Evolutionary conservation across 345 rosid species (phyloP), one percentile per base, ranked within the genome.

Genomic region (Salix arbutifolia): DNA sequence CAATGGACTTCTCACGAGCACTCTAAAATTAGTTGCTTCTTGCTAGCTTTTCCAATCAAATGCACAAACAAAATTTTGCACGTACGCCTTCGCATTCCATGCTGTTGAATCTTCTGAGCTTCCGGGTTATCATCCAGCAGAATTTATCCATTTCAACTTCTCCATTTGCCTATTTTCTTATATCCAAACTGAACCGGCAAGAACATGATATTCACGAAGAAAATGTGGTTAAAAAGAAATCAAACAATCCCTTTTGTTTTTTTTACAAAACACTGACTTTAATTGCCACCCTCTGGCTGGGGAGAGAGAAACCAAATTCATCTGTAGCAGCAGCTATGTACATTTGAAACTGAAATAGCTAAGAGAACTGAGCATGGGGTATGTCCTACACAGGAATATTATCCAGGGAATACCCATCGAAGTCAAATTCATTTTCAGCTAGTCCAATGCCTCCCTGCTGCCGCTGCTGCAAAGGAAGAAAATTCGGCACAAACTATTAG

Each of bases 321-420:
- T 76, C 65, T 42, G 69, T 62, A 67, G 74, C 73, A 75, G 82
- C 74, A 67, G 70, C 37, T 80, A 86, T 89, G 84, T 85, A 86
- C 85, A 84, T 60, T 81, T 37, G 79, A 80, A 66, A 67, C 70
- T 42, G 83, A 72, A 46, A 67, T 16, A 58, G 35, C 8, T 33
- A 72, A 72, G 71, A 62, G 42, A 76, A 52, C 53, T 18, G 48
- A 30, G 66, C 48, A 30, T 14, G 58, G 67, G 50, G 74, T 46
- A 42, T 13, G 26, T 21, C 66, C 89, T 91, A 92, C 67, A 89
- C 97, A 0, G 84, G 92, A 78, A 93, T 89, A 72, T 91, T 88
- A 78, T 86, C 97, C 77, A 91, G 71, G 26, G 91, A 75, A 85
- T 85, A 91, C 42, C 94, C 98, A 28, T 96, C 97, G 58, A 92